Evolutionary conservation across 2,329 filamentous ascomycete genomes (phyloP).

Genomic region (Fusarium bulbicola): DNA sequence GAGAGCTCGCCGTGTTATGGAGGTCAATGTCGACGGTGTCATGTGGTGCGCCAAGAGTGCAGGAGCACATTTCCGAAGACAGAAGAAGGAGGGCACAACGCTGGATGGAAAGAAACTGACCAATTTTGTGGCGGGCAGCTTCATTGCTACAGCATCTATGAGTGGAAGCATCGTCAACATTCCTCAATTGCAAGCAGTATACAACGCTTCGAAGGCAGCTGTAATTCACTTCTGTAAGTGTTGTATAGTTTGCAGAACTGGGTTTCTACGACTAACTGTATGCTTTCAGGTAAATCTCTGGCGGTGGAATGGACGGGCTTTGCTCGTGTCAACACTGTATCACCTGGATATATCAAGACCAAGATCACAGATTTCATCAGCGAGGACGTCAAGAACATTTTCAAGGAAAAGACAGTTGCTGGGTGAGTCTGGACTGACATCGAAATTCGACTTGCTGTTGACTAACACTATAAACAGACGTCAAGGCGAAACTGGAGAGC

Average conservation of each 20-base stretch:
- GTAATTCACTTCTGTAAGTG: conserved; percentile 65
- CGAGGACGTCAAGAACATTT: conserved; percentile 73
- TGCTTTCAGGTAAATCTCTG: conserved; percentile 67
- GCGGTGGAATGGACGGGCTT: conserved; percentile 82
- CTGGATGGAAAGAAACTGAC: conserved; percentile 68
- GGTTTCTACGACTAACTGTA: neutral
- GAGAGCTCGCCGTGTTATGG: conserved; percentile 73
- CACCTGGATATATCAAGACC: conserved; percentile 79
- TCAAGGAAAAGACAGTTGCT: conserved; percentile 84
- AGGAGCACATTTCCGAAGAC: conserved; percentile 73
- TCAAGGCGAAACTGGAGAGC: conserved; percentile 76
- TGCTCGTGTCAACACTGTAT: conserved; percentile 76
- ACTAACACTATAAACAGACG: conserved; percentile 55
- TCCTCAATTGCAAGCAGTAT: conserved; percentile 77
- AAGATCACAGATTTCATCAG: conserved; percentile 75
- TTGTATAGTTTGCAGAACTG: neutral
- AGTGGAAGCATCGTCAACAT: conserved; percentile 81
- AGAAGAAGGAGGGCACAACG: conserved; percentile 73
- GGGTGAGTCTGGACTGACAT: conserved; percentile 56
- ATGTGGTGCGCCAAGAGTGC: conserved; percentile 81
- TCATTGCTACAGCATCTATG: conserved; percentile 83
- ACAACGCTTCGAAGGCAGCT: conserved; percentile 77
- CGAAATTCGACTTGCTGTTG: neutral
- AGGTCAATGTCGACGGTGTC: conserved; percentile 78
- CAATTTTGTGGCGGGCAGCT: conserved; percentile 71